Conservation (phyloP, 805 yeast genomes). For the Starmerella potacharoeniae region DNA sequence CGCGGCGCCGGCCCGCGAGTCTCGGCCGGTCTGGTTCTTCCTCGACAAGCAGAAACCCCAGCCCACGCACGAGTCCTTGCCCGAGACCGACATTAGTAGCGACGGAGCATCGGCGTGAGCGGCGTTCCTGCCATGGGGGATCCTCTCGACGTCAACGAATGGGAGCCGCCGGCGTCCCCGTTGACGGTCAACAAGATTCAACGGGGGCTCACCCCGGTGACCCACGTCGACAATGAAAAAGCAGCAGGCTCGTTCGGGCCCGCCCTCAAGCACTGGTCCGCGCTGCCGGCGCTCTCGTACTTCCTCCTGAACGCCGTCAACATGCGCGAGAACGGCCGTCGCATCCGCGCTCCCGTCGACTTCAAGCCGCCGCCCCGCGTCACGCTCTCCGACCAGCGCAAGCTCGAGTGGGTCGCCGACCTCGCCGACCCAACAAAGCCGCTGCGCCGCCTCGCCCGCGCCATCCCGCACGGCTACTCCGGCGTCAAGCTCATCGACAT, state of each 20-base stretch:
- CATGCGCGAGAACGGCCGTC: conserved; percentile 37
- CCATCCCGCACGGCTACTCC: conserved; percentile 83
- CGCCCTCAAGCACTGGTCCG: conserved; percentile 30
- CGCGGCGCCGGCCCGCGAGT: not conserved
- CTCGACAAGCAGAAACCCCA: not conserved
- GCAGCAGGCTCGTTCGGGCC: conserved; percentile 39
- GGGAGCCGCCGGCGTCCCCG: conserved; percentile 23
- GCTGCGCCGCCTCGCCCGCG: conserved; percentile 54
- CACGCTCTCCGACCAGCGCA: conserved; percentile 75
- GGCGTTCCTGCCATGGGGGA: conserved; percentile 3
- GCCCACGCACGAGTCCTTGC: not conserved
- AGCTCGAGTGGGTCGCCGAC: conserved; percentile 76
- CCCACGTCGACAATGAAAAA: conserved; percentile 52
- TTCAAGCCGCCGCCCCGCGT: conserved; percentile 82
- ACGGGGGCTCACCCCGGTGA: conserved; percentile 59
- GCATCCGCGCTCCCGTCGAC: conserved; percentile 39
- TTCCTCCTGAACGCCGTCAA: conserved; percentile 40
- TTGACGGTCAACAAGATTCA: conserved; percentile 47
- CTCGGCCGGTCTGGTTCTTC: not conserved
- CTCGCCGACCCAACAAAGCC: conserved; percentile 60
- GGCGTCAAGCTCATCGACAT: conserved; percentile 61
- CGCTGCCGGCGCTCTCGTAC: conserved; percentile 40
- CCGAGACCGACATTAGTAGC: not conserved
- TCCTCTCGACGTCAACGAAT: conserved; percentile 8
- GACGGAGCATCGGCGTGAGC: not conserved